Conservation (phyloP, 306 rosid genomes). For the Castanea sativa region DNA sequence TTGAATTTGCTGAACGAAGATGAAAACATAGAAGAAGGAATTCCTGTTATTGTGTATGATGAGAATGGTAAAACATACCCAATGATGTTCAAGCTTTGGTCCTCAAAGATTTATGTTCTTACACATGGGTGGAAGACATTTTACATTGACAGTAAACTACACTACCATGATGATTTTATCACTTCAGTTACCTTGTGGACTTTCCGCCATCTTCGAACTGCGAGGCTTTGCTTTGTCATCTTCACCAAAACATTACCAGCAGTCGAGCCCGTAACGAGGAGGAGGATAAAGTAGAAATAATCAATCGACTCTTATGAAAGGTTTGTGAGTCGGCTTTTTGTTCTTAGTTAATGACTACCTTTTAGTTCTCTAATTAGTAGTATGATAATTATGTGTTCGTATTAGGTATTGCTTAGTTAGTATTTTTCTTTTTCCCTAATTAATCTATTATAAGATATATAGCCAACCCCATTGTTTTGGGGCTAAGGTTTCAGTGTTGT, state of each 20-base stretch:
- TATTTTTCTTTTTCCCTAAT: too few relatives aligned
- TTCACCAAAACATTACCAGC: not conserved
- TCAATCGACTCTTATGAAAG: too few relatives aligned
- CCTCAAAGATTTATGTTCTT: not conserved
- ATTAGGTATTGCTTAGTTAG: too few relatives aligned
- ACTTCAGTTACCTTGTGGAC: slow-evolving; percentile 8
- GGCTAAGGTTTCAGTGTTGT: too few relatives aligned
- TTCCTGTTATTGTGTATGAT: slow-evolving; percentile 2
- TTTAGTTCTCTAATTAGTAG: too few relatives aligned
- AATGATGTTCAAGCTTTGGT: slow-evolving; percentile 11
- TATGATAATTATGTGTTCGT: too few relatives aligned
- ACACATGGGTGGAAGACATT: slow-evolving; percentile 9
- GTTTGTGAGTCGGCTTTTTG: too few relatives aligned
- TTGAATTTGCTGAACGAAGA: not conserved
- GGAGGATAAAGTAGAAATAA: not conserved
- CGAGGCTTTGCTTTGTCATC: slow-evolving; percentile 9
- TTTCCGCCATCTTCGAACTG: not conserved
- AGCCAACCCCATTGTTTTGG: too few relatives aligned
- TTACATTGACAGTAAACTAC: not conserved
- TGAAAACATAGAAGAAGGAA: not conserved
- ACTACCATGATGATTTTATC: not conserved
- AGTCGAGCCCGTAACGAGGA: not conserved
- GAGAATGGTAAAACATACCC: not conserved
- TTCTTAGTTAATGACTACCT: too few relatives aligned
- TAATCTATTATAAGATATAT: too few relatives aligned